phyloP scores from a whole-genome alignment of 352 stramenopile species.

The Phytophthora citricola region DNA sequence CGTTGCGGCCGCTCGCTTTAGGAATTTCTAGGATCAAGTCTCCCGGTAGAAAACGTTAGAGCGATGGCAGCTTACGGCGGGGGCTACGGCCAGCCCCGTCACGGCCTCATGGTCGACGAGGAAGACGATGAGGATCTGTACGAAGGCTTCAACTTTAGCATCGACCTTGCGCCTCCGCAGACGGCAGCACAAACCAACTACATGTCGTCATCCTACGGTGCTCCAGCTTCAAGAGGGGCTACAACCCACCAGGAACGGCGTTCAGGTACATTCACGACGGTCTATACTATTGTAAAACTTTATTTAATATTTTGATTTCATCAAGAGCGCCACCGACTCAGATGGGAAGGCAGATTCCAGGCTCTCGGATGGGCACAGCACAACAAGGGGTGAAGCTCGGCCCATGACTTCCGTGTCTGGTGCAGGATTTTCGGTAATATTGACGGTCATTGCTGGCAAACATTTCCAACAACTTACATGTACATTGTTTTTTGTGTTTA shows the following conservation, averaged over 20 bases:
- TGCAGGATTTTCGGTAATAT: constrained; percentile 88
- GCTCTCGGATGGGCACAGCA: constrained; percentile 70
- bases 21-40: constrained; percentile 17
- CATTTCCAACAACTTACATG: not conserved
- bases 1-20: constrained; percentile 22
- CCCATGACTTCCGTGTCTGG: constrained; percentile 95
- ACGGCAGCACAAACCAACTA: constrained; percentile 68
- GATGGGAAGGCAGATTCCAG: constrained; percentile 73
- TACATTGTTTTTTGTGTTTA: not conserved
- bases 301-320: not conserved
- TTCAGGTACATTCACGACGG: constrained; percentile 51
- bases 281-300: too few relatives aligned
- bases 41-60: not conserved
- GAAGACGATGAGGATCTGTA: constrained; percentile 91
- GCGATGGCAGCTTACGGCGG: constrained; percentile 49
- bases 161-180: constrained; percentile 79
- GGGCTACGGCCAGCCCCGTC: constrained; percentile 65
- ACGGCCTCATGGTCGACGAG: constrained; percentile 70
- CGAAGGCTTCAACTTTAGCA: constrained; percentile 91
- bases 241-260: constrained; percentile 71
- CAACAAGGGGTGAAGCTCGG: constrained; percentile 74
- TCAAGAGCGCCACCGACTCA: constrained; percentile 70
- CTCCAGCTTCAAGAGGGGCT: constrained; percentile 62
- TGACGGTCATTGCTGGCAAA: not conserved
- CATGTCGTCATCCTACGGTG: constrained; percentile 66